A percentile compares a stretch with the other conserved stretches of the same genome.
phyloP scores from a whole-genome alignment of 1,284 basidiomycete species.

The Polyporus tsugae region DNA sequence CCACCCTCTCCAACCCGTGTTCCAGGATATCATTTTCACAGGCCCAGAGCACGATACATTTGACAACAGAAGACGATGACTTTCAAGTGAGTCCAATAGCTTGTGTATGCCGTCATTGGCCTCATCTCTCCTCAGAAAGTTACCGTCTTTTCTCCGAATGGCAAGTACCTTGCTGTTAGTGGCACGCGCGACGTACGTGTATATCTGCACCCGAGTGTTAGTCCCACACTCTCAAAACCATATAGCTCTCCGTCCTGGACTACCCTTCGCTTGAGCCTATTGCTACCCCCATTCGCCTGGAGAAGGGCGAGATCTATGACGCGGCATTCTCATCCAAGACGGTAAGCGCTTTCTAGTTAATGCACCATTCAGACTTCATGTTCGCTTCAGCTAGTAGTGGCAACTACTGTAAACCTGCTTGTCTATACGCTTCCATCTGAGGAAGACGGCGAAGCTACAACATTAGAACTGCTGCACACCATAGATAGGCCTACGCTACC shows the following conservation, averaged over 20 bases:
- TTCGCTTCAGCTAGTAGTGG: constrained; percentile 63
- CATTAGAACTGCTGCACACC: constrained; percentile 57
- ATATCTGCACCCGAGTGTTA: not conserved
- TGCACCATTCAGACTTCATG: not conserved
- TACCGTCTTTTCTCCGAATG: constrained; percentile 74
- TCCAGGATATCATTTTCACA: constrained; percentile 61
- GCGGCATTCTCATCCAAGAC: constrained; percentile 66
- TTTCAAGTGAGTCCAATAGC: constrained; percentile 71
- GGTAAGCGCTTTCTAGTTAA: constrained; percentile 44
- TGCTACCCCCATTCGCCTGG: constrained; percentile 54
- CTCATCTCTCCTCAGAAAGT: constrained; percentile 66
- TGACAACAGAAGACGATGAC: constrained; percentile 68
- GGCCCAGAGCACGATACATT: constrained; percentile 68
- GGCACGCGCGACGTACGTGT: constrained; percentile 68
- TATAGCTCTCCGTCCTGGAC: constrained; percentile 70
- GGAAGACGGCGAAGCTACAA: constrained; percentile 43
- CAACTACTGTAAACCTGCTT: constrained; percentile 67
- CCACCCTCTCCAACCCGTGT: constrained; percentile 6
- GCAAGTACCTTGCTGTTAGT: constrained; percentile 65
- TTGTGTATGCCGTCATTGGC: not conserved
- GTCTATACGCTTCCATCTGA: constrained; percentile 63
- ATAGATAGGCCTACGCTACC: constrained; percentile 63
- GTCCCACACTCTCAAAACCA: not conserved
- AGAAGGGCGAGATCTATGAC: constrained; percentile 80
- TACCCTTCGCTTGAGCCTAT: constrained; percentile 70